Percentiles rank a stretch among this genome's conserved stretches.
Evolutionary conservation across 75 land plant species (phyloP).

Genomic region (Adiantum capillusveneris): DNA sequence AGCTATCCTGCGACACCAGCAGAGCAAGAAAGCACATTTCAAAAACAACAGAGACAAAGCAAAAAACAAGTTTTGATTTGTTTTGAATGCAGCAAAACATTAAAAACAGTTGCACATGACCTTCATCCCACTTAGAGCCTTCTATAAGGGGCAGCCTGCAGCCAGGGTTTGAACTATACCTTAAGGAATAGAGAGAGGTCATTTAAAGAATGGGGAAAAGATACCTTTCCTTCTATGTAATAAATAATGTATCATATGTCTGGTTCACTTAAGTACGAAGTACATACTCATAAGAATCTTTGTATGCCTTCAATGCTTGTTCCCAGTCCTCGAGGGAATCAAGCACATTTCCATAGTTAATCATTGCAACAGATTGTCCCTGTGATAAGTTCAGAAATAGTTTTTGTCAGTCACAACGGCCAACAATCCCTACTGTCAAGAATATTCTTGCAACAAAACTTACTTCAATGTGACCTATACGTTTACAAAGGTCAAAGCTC

Average conservation of each 20-base stretch:
- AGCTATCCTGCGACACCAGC: constrained; percentile 51
- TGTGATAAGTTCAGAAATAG: constrained; percentile 14
- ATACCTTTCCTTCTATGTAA: too few relatives aligned
- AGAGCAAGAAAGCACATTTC: constrained; percentile 1
- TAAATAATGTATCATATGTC: too few relatives aligned
- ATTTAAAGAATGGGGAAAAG: too few relatives aligned
- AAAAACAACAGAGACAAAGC: too few relatives aligned
- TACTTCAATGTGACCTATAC: constrained; percentile 79
- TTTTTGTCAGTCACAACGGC: neutral
- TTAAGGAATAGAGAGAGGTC: too few relatives aligned
- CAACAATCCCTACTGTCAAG: neutral
- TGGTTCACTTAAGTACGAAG: too few relatives aligned
- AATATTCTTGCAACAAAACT: neutral
- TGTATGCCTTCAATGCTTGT: constrained; percentile 70
- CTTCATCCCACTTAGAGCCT: too few relatives aligned
- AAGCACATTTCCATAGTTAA: constrained; percentile 76
- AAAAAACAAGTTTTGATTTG: too few relatives aligned
- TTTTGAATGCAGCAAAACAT: too few relatives aligned
- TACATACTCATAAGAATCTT: constrained; percentile 69
- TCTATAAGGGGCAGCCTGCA: too few relatives aligned
- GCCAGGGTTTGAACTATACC: too few relatives aligned
- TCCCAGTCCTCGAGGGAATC: constrained; percentile 74
- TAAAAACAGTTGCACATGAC: too few relatives aligned
- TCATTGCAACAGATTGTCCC: constrained; percentile 91
- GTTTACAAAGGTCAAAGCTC: constrained; percentile 57